Conservation (phyloP, 2,329 filamentous ascomycete genomes). For the Arthroderma sp. region DNA sequence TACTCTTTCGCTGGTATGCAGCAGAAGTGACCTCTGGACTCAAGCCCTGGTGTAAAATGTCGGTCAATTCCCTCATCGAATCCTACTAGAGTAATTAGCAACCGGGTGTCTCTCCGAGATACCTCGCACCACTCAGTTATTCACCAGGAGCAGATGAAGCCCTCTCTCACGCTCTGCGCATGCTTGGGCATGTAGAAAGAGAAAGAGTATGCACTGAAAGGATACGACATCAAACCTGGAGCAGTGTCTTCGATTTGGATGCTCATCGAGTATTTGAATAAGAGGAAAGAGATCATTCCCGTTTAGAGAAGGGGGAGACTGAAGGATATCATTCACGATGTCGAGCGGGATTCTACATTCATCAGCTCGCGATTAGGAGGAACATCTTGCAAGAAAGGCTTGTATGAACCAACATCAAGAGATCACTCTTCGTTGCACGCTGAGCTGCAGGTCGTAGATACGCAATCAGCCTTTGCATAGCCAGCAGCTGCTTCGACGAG, state of each 20-base stretch:
- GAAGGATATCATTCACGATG: slow-evolving; percentile 8
- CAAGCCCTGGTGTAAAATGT: neutral
- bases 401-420: slow-evolving; percentile 10
- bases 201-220: slow-evolving; percentile 12
- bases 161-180: slow-evolving; percentile 12
- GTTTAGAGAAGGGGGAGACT: slow-evolving; percentile 2
- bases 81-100: slow-evolving; percentile 4
- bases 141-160: slow-evolving; percentile 13
- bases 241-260: slow-evolving; percentile 7
- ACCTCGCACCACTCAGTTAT: neutral
- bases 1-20: slow-evolving; percentile 11
- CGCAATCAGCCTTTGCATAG: neutral
- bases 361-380: neutral
- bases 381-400: neutral
- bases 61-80: slow-evolving; percentile 10
- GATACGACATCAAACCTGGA: slow-evolving; percentile 12
- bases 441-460: slow-evolving; percentile 7
- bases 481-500: neutral
- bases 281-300: neutral
- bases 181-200: slow-evolving; percentile 12
- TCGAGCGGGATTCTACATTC: slow-evolving; percentile 9
- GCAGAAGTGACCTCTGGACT: slow-evolving; percentile 1
- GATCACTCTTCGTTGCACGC: neutral
- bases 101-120: neutral
- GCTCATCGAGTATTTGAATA: slow-evolving; percentile 10